These are phyloP conservation scores for Strobilomyces dryophilus DNA, from an alignment of 768 basidiomycete species.

Conservation along the genomic window DNA sequence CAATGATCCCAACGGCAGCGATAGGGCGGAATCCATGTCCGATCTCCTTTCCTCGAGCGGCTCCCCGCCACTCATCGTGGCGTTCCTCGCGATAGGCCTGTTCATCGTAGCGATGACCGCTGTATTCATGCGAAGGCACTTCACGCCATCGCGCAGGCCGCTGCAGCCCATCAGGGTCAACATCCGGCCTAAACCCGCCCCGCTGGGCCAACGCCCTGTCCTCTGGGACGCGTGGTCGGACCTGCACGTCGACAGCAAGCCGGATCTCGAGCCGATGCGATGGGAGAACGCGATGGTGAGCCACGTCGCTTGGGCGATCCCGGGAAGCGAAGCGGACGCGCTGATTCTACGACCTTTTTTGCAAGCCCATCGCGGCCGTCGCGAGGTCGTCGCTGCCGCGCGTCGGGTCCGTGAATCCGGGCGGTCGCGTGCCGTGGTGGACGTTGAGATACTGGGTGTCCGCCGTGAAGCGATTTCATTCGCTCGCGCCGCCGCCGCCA, in stretches of 20 bases:
- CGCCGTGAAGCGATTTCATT: slow-evolving; percentile 2
- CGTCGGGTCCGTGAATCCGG: neutral
- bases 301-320: neutral
- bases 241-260: neutral
- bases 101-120: slow-evolving; percentile 46
- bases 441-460: neutral
- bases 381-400: neutral
- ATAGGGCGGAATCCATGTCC: neutral
- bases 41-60: slow-evolving; percentile 29
- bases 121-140: slow-evolving; percentile 44
- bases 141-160: slow-evolving; percentile 17
- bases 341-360: neutral
- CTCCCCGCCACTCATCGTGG: slow-evolving; percentile 55
- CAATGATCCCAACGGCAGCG: neutral
- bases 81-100: slow-evolving; percentile 55
- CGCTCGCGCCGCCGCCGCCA: neutral
- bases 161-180: slow-evolving; percentile 1
- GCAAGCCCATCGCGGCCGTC: slow-evolving; percentile 25
- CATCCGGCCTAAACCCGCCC: neutral
- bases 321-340: neutral
- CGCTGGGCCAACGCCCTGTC: slow-evolving; percentile 32
- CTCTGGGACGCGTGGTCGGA: slow-evolving; percentile 44
- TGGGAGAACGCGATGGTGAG: slow-evolving; percentile 45
- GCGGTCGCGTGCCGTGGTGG: neutral
- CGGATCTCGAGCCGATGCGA: slow-evolving; percentile 9